Percentiles rank a stretch among this genome's conserved stretches.
Evolutionary conservation across 1,139 yeast species (phyloP).

Genomic region (Suhomyces bribrorum): DNA sequence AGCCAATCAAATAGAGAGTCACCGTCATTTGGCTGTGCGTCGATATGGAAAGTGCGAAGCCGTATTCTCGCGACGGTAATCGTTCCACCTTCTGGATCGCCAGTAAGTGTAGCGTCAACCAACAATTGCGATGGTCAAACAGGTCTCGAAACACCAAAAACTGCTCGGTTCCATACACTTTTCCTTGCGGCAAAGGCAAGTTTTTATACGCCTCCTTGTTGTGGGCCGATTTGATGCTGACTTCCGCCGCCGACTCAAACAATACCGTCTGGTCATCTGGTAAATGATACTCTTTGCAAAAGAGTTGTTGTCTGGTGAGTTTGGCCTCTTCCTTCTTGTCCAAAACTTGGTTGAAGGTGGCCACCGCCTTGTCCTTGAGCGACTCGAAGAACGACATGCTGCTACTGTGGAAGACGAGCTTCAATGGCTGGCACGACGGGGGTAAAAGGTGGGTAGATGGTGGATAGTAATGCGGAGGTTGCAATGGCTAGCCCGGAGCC

Average conservation of each 20-base stretch:
- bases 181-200: constrained; percentile 51
- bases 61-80: constrained; percentile 70
- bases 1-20: constrained; percentile 73
- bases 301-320: constrained; percentile 65
- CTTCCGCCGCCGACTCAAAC: constrained; percentile 70
- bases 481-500: not conserved
- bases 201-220: constrained; percentile 29
- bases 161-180: constrained; percentile 68
- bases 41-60: constrained; percentile 74
- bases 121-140: constrained; percentile 67
- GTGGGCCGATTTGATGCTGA: constrained; percentile 50
- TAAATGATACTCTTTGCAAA: constrained; percentile 63
- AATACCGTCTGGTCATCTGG: constrained; percentile 71
- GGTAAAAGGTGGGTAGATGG: constrained; percentile 2
- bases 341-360: constrained; percentile 42
- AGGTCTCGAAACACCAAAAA: constrained; percentile 74
- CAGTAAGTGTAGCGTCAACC: constrained; percentile 71
- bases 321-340: constrained; percentile 37
- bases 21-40: constrained; percentile 68
- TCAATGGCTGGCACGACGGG: not conserved
- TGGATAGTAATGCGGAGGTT: not conserved
- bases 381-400: constrained; percentile 29
- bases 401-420: not conserved
- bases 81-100: constrained; percentile 86
- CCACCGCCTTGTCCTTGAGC: constrained; percentile 25